phyloP scores from a whole-genome alignment of 805 yeast species.

The Pichia manshurica region DNA sequence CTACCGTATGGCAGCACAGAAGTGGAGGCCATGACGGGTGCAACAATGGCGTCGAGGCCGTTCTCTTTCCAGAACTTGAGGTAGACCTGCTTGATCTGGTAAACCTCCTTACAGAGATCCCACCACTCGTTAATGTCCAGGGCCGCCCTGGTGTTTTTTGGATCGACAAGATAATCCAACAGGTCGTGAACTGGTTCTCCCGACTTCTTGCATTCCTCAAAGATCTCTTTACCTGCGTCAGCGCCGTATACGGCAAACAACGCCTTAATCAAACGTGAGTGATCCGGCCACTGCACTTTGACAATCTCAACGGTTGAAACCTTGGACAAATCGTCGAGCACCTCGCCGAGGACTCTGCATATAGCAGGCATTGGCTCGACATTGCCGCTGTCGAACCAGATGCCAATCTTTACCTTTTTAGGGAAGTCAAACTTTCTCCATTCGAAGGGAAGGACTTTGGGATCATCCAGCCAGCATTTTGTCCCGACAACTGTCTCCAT shows the following conservation, averaged over 20 bases:
- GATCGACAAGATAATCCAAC: slow-evolving; percentile 16
- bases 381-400: slow-evolving; percentile 36
- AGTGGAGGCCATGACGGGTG: slow-evolving; percentile 35
- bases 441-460: slow-evolving; percentile 38
- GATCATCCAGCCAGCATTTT: slow-evolving; percentile 48
- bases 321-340: slow-evolving; percentile 22
- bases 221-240: slow-evolving; percentile 35
- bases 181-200: slow-evolving; percentile 24
- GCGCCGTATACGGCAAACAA: slow-evolving; percentile 35
- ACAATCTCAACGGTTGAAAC: slow-evolving; percentile 43
- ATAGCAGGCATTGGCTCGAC: slow-evolving; percentile 50
- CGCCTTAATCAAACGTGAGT: slow-evolving; percentile 22
- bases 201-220: slow-evolving; percentile 15
- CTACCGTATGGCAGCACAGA: slow-evolving; percentile 30
- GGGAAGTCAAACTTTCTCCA: slow-evolving; percentile 32
- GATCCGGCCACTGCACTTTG: slow-evolving; percentile 41
- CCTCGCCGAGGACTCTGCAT: slow-evolving; percentile 36
- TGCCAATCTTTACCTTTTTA: slow-evolving; percentile 38
- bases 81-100: slow-evolving; percentile 29
- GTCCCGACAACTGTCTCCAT: slow-evolving; percentile 31
- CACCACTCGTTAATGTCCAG: slow-evolving; percentile 32
- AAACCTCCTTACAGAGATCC: slow-evolving; percentile 34
- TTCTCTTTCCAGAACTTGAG: slow-evolving; percentile 30
- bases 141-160: neutral
- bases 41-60: slow-evolving; percentile 39